These are phyloP conservation scores for Podospora pseudopauciseta DNA, from an alignment of 495 filamentous ascomycete species.

Conservation along the genomic window DNA sequence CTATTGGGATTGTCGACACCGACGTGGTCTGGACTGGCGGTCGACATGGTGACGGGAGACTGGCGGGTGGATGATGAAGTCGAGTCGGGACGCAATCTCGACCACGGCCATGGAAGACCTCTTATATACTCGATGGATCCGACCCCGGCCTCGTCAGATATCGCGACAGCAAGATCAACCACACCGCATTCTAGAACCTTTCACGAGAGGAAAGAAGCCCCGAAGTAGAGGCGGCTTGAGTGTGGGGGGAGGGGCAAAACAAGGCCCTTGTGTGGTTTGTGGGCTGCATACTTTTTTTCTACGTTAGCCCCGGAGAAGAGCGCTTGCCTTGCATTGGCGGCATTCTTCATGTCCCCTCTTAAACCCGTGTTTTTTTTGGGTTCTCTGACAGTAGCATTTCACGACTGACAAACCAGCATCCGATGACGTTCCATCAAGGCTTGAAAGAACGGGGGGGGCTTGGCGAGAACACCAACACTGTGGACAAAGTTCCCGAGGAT, in stretches of 20 bases:
- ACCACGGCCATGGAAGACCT: background rate
- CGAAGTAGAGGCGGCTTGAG: background rate
- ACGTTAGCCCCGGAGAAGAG: background rate
- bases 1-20: background rate
- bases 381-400: background rate
- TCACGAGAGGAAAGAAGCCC: background rate
- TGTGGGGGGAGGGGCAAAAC: background rate
- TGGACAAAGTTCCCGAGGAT: background rate
- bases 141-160: background rate
- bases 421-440: background rate
- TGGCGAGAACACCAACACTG: background rate
- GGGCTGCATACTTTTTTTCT: background rate
- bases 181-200: background rate
- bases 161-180: background rate
- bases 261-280: background rate
- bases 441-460: background rate
- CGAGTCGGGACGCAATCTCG: background rate
- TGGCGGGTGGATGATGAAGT: background rate
- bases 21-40: background rate
- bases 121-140: background rate
- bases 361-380: background rate
- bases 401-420: background rate
- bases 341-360: background rate
- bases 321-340: background rate
- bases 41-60: constrained; percentile 7